Base-by-base conservation (phyloP, 495 filamentous ascomycete species). In the Thermothielavioides terrestris region DNA sequence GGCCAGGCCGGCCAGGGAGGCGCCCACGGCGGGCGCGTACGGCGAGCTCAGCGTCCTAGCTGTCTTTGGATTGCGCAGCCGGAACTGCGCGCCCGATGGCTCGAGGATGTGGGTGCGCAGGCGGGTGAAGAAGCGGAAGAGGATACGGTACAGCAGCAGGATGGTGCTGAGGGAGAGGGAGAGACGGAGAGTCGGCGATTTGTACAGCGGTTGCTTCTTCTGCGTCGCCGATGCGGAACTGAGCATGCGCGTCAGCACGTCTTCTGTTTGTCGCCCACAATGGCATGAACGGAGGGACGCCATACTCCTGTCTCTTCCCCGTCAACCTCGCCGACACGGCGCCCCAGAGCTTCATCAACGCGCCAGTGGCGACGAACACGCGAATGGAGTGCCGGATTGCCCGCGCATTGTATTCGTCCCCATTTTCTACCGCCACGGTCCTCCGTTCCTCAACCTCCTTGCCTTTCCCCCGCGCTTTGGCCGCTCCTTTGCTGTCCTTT, bases 61-160 rank as follows among this genome's bases (percentile, higher is more conserved):
- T 14, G 88, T 76, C 6, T 76, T 77, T 31, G 91, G 89, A 59
- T 98, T 95, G 22, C 91, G 81, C 39, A 74, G 75, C 1, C 89
- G 80, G 63, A 97, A 96, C 0, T 84, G 80, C 11, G 68, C 64
- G 1, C 89, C 88, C 46, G 84, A 74, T 10, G 85, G 78, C 6
- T 84, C 78, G 45, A 91, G 80, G 22, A 98, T 73, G 46, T 86
- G 85, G 3, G 75, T 74, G 30, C 92, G 84, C 28, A 98, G 71
- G 30, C 86, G 80, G 25, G 78, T 77, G 54, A 97, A 84, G 69
- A 98, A 98, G 49, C 89, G 87, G 68, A 88, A 87, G 10, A 98
- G 79, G 26, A 95, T 73, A 34, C 92, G 81, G 57, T 98, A 90
- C 53, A 94, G 73, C 31, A 97, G 75, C 26, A 98, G 75, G 40